A percentile compares a stretch with the other conserved stretches of the same genome.
Evolutionary conservation across 441 rosid genomes (phyloP).

Genomic region (Erodium trifolium): DNA sequence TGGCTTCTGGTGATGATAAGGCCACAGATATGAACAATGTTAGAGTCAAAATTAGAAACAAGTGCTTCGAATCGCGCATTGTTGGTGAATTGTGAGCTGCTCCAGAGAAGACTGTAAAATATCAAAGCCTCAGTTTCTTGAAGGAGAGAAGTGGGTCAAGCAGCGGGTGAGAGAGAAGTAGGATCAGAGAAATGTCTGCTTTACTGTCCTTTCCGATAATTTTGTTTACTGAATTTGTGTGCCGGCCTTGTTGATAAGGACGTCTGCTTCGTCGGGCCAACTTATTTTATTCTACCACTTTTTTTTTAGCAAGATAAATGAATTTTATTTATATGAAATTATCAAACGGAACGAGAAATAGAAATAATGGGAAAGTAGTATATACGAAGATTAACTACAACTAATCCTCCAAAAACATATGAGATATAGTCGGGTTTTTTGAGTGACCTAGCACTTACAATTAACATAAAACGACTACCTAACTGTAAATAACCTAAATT

Average conservation of each 20-base stretch:
- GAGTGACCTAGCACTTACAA: no score
- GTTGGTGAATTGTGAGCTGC: background rate
- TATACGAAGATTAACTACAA: no score
- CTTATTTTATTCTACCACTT: no score
- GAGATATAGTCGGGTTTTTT: no score
- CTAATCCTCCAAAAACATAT: no score
- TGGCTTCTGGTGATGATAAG: slow-evolving; percentile 26
- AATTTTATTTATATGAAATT: no score
- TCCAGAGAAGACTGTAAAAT: background rate
- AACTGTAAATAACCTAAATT: no score
- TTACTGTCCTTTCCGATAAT: background rate
- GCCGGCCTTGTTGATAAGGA: background rate
- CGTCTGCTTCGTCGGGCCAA: background rate
- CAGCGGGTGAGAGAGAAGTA: background rate
- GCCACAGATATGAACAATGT: slow-evolving; percentile 5
- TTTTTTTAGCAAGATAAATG: no score
- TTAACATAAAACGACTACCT: no score
- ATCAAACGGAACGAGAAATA: no score
- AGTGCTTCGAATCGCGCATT: slow-evolving; percentile 16
- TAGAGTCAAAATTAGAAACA: slow-evolving; percentile 22
- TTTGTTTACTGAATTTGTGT: background rate
- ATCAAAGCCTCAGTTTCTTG: background rate
- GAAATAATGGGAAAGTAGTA: no score
- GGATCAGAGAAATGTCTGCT: slow-evolving; percentile 1
- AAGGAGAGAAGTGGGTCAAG: slow-evolving; percentile 3